Evolutionary conservation across 2,329 filamentous ascomycete species (phyloP), one percentile per base, ranked within the genome.

Genomic region (Drechslerella coelobrocha): DNA sequence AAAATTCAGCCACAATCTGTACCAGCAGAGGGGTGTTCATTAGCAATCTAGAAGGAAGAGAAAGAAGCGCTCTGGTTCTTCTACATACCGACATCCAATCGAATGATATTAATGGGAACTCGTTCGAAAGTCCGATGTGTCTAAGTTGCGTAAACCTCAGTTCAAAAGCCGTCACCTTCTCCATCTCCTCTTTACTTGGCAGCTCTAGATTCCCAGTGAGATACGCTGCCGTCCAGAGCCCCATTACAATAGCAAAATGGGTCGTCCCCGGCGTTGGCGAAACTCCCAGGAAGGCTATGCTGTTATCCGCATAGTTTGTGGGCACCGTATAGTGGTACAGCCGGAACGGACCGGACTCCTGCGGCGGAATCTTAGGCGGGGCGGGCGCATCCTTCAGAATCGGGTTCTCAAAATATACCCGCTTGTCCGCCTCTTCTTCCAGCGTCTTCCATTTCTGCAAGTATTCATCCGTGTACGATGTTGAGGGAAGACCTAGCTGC

Each of bases 51-150:
- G 5, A 45, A 19, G 10, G 41, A 21, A n/a, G n/a, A n/a, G n/a
- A n/a, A n/a, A n/a, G n/a, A n/a, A n/a, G n/a, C n/a, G 5, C 19
- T 19, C 41, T 6, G 41, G 34, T 39, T 51, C 19, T 7, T 14
- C 2, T 50, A 71, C 66, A 19, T 50, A 71, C 66, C 59, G 59
- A 53, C 59, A 71, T 53, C 52, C 52, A 71, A 51, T 71, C 66
- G 19, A 71, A 63, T 2, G 66, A 41, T 31, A 71, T 71, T 39
- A 71, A 51, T 4, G 66, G 66, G 12, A 71, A 71, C 17, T 71
- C 66, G 26, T 71, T 71, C n/a, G 59, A 48, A 8, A 63, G 26
- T 10, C 66, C 66, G 8, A 71, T 47, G 19, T 71, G 66, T 51
- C 66, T 61, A 51, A 71, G 63, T 27, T 71, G 66, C 5, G 59